phyloP scores from a whole-genome alignment of 345 rosid species.

The Eucalyptus rudis region DNA sequence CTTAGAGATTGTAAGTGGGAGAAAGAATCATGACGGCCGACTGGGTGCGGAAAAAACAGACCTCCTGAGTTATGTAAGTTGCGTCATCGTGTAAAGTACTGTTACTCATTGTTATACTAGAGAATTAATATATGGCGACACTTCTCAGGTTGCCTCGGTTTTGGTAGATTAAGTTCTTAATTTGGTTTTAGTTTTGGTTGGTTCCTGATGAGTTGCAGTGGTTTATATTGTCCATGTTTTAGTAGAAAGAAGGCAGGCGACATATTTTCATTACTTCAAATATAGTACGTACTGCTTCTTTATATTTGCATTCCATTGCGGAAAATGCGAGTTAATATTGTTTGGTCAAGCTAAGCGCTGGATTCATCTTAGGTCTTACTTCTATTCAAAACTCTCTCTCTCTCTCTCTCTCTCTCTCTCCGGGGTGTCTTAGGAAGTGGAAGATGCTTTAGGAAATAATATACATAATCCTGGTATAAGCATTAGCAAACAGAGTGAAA shows the following conservation, averaged over 20 bases:
- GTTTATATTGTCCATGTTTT: not conserved
- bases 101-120: not conserved
- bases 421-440: not conserved
- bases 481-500: not conserved
- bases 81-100: not conserved
- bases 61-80: constrained; percentile 74
- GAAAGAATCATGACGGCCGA: constrained; percentile 47
- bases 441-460: not conserved
- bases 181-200: not conserved
- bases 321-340: not conserved
- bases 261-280: not conserved
- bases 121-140: not conserved
- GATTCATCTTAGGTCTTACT: not conserved
- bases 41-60: constrained; percentile 45
- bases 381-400: not conserved
- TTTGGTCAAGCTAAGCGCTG: not conserved
- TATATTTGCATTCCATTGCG: not conserved
- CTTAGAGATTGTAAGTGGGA: constrained; percentile 78
- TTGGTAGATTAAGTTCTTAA: not conserved
- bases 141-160: not conserved
- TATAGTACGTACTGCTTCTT: not conserved
- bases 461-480: not conserved
- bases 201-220: not conserved
- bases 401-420: not conserved
- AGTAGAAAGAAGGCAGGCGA: not conserved